A percentile compares a stretch with the other conserved stretches of the same genome.
Conservation (phyloP, 805 yeast species). For the Saccharomycopsis sp. region DNA sequence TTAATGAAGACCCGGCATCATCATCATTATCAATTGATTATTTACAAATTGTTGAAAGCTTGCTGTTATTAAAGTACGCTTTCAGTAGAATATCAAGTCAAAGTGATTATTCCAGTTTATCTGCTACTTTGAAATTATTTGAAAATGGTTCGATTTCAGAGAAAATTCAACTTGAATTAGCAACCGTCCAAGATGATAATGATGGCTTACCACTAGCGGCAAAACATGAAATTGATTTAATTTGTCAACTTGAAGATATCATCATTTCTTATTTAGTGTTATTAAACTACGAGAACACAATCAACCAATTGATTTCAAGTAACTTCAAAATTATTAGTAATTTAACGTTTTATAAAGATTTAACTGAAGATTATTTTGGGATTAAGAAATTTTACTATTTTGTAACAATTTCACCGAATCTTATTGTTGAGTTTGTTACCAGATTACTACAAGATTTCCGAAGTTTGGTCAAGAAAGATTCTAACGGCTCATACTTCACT, state of each 20-base stretch:
- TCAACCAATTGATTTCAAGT: constrained; percentile 31
- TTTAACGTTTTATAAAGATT: constrained; percentile 40
- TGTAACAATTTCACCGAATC: constrained; percentile 35
- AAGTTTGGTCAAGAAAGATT: constrained; percentile 3
- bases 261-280: constrained; percentile 29
- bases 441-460: constrained; percentile 5
- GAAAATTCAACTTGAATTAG: constrained; percentile 2
- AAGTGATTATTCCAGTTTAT: background rate
- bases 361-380: constrained; percentile 23
- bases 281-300: constrained; percentile 30
- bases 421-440: constrained; percentile 1
- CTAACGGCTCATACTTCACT: constrained; percentile 12
- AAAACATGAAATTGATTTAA: constrained; percentile 18
- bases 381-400: constrained; percentile 12
- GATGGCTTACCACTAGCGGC: constrained; percentile 1
- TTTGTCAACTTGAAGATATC: constrained; percentile 26
- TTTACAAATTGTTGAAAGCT: constrained; percentile 8
- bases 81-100: constrained; percentile 7
- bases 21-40: background rate
- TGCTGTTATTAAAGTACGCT: constrained; percentile 3
- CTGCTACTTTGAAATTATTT: background rate
- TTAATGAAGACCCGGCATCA: background rate
- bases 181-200: background rate
- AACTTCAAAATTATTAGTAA: constrained; percentile 40
- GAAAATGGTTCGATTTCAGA: constrained; percentile 11